Percentiles rank a stretch among this genome's conserved stretches.
phyloP scores from a whole-genome alignment of 2,329 filamentous ascomycete genomes.

The Penicillium brevicompactum region DNA sequence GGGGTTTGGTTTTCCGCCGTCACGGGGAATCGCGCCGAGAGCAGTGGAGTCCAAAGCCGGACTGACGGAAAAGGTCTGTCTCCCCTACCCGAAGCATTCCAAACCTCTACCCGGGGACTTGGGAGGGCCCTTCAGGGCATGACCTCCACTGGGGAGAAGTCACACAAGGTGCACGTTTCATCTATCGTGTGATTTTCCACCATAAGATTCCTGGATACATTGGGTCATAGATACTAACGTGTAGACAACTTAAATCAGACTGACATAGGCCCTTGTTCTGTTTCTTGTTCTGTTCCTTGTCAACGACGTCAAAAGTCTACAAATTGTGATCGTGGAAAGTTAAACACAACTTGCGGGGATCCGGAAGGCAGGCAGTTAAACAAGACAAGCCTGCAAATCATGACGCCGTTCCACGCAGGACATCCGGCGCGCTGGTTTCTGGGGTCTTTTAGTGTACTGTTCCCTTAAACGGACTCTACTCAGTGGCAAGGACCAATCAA shows the following conservation, averaged over 20 bases:
- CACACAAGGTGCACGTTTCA: slow-evolving; percentile 30
- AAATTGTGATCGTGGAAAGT: not conserved
- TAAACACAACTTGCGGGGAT: not conserved
- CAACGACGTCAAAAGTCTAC: not conserved
- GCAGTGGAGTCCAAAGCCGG: slow-evolving; percentile 7
- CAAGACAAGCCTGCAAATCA: not conserved
- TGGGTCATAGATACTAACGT: not conserved
- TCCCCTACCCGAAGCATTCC: slow-evolving; percentile 11
- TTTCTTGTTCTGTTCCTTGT: not conserved
- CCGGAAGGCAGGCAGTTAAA: not conserved
- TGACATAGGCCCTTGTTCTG: not conserved
- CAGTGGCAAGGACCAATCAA: not conserved
- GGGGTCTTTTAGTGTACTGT: not conserved
- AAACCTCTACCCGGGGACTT: slow-evolving; percentile 16
- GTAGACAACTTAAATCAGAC: not conserved
- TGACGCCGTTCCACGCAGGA: not conserved
- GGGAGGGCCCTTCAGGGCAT: slow-evolving; percentile 15
- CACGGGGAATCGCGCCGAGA: slow-evolving; percentile 4
- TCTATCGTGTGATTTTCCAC: slow-evolving; percentile 32
- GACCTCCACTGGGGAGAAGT: slow-evolving; percentile 13
- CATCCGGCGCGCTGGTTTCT: not conserved
- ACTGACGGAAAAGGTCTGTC: slow-evolving; percentile 11
- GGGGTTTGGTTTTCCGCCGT: not conserved
- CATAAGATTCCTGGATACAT: not conserved
- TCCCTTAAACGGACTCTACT: not conserved